Percentiles rank a stretch among this genome's conserved stretches.
These are phyloP conservation scores for Phytophthora pinifolia DNA, from an alignment of 352 stramenopile species.

Conservation along the genomic window DNA sequence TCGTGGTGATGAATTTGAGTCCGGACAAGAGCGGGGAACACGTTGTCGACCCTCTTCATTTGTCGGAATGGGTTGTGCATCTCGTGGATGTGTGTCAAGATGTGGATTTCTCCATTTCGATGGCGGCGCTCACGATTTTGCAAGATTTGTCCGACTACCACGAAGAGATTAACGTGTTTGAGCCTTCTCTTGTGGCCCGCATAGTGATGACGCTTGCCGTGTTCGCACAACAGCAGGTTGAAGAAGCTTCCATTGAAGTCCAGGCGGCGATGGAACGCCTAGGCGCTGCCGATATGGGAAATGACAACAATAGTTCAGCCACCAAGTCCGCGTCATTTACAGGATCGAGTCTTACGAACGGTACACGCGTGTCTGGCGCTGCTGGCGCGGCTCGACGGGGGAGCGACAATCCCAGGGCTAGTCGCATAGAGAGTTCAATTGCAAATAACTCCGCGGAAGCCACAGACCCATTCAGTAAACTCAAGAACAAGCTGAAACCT, in stretches of 20 bases:
- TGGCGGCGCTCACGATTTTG: constrained; percentile 73
- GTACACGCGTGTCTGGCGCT: constrained; percentile 12
- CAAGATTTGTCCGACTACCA: constrained; percentile 83
- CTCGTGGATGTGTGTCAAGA: constrained; percentile 81
- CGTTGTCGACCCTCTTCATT: constrained; percentile 40
- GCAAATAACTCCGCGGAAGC: constrained; percentile 32
- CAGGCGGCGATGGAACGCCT: constrained; percentile 74
- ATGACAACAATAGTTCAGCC: constrained; percentile 14
- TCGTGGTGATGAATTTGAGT: constrained; percentile 72
- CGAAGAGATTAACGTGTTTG: constrained; percentile 63
- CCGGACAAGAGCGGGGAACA: constrained; percentile 26
- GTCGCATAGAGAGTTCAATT: constrained; percentile 37
- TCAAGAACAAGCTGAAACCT: constrained; percentile 69
- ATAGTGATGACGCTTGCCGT: constrained; percentile 88
- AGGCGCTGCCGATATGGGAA: constrained; percentile 18
- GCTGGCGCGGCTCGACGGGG: constrained; percentile 30
- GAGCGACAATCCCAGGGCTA: constrained; percentile 49
- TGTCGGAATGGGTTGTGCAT: constrained; percentile 80
- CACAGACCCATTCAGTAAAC: constrained; percentile 64
- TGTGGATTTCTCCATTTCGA: constrained; percentile 74
- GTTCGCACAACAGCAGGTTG: constrained; percentile 85
- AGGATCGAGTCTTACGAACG: constrained; percentile 31
- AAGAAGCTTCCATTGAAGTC: constrained; percentile 87
- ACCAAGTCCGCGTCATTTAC: constrained; percentile 37
- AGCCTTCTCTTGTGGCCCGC: constrained; percentile 67